A percentile compares a stretch with the other conserved stretches of the same genome.
Conservation (phyloP, 169 alveolate species). For the Plasmodium sp. region DNA sequence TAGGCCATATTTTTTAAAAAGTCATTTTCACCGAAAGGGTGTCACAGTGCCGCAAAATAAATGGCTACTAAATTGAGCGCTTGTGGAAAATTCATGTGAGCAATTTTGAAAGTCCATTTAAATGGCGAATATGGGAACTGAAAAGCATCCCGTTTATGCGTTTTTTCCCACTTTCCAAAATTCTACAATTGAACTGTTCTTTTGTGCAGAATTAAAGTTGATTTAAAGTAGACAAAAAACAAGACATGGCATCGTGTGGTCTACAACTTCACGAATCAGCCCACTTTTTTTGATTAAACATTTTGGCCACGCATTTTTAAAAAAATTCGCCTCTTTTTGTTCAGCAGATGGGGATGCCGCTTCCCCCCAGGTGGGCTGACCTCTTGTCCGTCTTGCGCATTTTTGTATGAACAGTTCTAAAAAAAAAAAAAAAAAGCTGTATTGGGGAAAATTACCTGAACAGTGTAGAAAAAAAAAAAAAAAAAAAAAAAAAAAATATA, state of each 20-base stretch:
- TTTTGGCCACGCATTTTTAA: background rate
- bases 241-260: background rate
- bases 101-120: background rate
- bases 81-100: background rate
- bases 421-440: background rate
- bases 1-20: background rate
- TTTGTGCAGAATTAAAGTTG: background rate
- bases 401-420: background rate
- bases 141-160: background rate
- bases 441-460: background rate
- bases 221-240: background rate
- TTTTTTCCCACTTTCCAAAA: background rate
- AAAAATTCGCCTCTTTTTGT: background rate
- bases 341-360: too few species aligned
- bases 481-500: background rate
- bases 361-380: too few species aligned
- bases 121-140: background rate
- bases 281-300: background rate
- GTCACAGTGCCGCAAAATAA: background rate
- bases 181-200: background rate
- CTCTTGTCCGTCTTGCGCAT: too few species aligned
- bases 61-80: background rate
- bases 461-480: background rate
- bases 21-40: background rate
- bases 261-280: background rate